Evolutionary conservation across 805 yeast genomes (phyloP).

Genomic region (Yamadazyma philogaea): DNA sequence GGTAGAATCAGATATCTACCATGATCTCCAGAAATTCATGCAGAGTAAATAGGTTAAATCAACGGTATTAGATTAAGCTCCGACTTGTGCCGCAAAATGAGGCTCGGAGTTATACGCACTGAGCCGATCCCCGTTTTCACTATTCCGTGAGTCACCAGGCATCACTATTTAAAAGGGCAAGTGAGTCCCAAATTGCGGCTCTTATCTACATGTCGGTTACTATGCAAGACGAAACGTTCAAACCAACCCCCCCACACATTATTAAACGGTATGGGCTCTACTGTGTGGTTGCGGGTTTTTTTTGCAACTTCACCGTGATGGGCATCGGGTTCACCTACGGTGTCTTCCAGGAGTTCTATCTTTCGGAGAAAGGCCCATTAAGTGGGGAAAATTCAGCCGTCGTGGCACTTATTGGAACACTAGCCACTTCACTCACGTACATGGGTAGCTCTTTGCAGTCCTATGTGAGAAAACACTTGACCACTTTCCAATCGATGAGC

Average conservation of each 20-base stretch:
- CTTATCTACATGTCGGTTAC: background rate
- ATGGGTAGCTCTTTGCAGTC: background rate
- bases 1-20: constrained; percentile 22
- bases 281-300: constrained; percentile 1
- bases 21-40: constrained; percentile 1
- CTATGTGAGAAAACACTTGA: background rate
- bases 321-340: background rate
- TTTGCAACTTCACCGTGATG: background rate
- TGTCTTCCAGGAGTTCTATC: background rate
- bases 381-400: background rate
- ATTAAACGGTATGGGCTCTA: background rate
- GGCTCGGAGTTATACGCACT: too few relatives aligned
- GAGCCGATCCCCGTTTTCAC: too few relatives aligned
- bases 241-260: background rate
- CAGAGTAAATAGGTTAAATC: background rate
- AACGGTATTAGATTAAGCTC: too few relatives aligned
- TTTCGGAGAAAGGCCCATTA: background rate
- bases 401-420: background rate
- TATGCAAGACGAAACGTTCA: background rate
- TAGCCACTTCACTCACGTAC: background rate
- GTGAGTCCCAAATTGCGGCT: background rate
- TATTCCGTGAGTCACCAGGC: too few relatives aligned
- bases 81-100: too few relatives aligned
- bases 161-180: background rate
- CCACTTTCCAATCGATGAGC: background rate